Conservation (phyloP, 768 basidiomycete species). For the Collybiopsis confluens region DNA sequence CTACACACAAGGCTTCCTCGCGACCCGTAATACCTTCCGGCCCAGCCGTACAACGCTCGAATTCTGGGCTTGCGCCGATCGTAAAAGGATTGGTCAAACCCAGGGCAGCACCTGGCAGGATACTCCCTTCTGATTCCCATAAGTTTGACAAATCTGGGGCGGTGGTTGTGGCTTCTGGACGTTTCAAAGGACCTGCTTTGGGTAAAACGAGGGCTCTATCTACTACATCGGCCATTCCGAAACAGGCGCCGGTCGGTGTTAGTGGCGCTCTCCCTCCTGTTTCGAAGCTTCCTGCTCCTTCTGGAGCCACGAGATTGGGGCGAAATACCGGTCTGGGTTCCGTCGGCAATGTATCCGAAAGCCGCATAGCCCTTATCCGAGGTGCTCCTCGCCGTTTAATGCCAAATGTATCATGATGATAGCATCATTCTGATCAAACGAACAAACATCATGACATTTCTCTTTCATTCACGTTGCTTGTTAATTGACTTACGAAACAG, state of each 20-base stretch:
- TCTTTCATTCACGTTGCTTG: too few species aligned
- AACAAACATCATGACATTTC: too few species aligned
- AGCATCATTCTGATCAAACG: too few species aligned
- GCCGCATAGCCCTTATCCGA: neutral
- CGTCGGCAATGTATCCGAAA: neutral
- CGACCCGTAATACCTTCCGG: constrained; percentile 31
- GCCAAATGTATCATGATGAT: too few species aligned
- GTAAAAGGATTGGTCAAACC: neutral
- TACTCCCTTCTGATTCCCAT: constrained; percentile 2
- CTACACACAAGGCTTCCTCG: constrained; percentile 8
- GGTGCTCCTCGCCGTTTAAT: constrained; percentile 1
- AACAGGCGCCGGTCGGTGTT: neutral
- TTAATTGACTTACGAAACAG: too few species aligned
- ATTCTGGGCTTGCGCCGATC: neutral
- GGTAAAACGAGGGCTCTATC: neutral
- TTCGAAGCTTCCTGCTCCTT: constrained; percentile 9
- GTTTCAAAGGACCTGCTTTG: neutral
- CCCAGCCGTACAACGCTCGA: constrained; percentile 17
- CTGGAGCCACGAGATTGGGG: constrained; percentile 2
- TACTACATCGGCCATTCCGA: neutral
- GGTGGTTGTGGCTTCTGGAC: neutral
- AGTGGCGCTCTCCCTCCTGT: neutral
- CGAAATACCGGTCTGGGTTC: neutral
- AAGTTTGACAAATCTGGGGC: neutral
- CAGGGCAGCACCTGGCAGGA: constrained; percentile 10